Evolutionary conservation across 345 rosid genomes (phyloP), one percentile per base, ranked within the genome.

Genomic region (Noccaea caerulescens): DNA sequence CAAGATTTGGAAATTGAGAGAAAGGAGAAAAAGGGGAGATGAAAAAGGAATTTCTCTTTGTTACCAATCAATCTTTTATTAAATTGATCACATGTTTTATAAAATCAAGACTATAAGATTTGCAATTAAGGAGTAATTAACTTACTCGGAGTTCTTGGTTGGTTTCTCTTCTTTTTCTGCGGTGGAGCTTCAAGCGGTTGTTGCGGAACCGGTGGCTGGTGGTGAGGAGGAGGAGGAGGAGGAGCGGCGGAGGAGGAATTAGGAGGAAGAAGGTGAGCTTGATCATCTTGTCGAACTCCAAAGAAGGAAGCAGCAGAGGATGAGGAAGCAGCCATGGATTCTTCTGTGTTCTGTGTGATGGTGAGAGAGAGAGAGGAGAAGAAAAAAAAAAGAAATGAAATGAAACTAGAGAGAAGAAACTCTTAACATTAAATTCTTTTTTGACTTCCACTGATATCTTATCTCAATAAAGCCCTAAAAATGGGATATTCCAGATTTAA

Each of bases 91-190:
- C 20, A 39, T 59, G 43, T 67, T 51, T 41, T 42, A 59, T 34
- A 43, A 58, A 37, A 59, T 73, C 25, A 33, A 58, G 49, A 57
- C 23, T 10, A 58, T 37, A 76, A 80, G 70, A 64, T 76, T 64
- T 64, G 41, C 13, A 83, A 58, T 80, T 8, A 52, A 59, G 12
- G 37, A 45, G 14, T 41, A 25, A 34, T 36, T 18, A 41, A 86
- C 89, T 82, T 87, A 82, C 95, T 81, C 77, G 95, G 90, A 61
- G 81, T 82, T 81, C 92, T 90, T 56, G 95, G 92, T 58, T 87
- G 95, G 73, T 88, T 88, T 81, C 95, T 78, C 70, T 71, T 85
- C 74, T 82, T 88, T 82, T 84, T 88, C 80, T 66, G 92, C 6
- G 87, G 82, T 55, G 82, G 87, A 46, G 78, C 79, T 23, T 77